These are phyloP conservation scores for Cymbidium sinense DNA, from an alignment of 106 monocot genomes.

Conservation along the genomic window DNA sequence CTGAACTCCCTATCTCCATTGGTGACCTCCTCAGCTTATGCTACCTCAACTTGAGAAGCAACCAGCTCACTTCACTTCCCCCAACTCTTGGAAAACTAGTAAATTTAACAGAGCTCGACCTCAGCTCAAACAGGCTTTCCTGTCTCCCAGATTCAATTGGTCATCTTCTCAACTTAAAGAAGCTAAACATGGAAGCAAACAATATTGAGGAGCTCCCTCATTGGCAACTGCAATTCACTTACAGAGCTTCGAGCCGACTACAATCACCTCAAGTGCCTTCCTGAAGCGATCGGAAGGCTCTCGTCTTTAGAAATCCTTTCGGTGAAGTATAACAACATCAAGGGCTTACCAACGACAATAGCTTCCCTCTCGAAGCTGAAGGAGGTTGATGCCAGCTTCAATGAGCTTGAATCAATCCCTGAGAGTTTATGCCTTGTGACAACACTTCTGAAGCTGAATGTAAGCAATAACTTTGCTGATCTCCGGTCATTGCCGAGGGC, in stretches of 20 bases:
- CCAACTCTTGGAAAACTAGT: constrained; percentile 13
- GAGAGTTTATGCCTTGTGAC: constrained; percentile 26
- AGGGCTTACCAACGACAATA: constrained; percentile 12
- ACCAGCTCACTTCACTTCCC: constrained; percentile 19
- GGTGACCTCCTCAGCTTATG: constrained; percentile 15
- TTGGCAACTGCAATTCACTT: constrained; percentile 19
- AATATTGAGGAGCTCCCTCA: constrained; percentile 33
- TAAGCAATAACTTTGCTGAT: constrained; percentile 20
- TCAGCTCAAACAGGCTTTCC: constrained; percentile 19
- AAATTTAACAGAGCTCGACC: constrained; percentile 17
- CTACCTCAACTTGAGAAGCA: constrained; percentile 15
- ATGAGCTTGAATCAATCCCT: constrained; percentile 18
- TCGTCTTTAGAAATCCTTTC: constrained; percentile 19
- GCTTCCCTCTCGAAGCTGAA: constrained; percentile 16
- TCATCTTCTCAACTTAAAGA: constrained; percentile 16
- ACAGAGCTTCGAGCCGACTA: constrained; percentile 29
- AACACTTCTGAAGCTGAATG: constrained; percentile 17
- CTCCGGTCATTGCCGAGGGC: constrained; percentile 9
- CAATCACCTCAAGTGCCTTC: constrained; percentile 26
- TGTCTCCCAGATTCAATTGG: constrained; percentile 16
- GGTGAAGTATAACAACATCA: constrained; percentile 20
- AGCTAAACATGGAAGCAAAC: constrained; percentile 24
- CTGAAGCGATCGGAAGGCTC: constrained; percentile 32
- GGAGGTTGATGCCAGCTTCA: constrained; percentile 23
- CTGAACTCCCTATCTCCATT: constrained; percentile 20